These are phyloP conservation scores for Graphilbum sp. DNA, from an alignment of 2,329 filamentous ascomycete genomes.

Conservation along the genomic window DNA sequence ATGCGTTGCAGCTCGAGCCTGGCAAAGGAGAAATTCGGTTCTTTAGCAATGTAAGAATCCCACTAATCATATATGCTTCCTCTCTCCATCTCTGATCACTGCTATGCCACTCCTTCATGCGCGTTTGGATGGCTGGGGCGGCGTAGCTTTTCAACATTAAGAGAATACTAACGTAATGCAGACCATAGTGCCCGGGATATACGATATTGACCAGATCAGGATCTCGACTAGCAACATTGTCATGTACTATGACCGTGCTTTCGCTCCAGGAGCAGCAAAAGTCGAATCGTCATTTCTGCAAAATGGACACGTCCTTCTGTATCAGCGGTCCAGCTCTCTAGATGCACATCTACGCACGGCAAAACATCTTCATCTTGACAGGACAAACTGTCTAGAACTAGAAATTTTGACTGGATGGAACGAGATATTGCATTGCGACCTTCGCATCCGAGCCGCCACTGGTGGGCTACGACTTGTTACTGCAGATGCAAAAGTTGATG, in stretches of 20 bases:
- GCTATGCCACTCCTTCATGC: too few species aligned
- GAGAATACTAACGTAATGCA: too few species aligned
- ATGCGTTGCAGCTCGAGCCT: constrained; percentile 30
- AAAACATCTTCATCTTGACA: constrained; percentile 62
- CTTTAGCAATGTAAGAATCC: constrained; percentile 26
- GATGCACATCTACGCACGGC: constrained; percentile 51
- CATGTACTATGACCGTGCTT: constrained; percentile 47
- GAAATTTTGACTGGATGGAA: constrained; percentile 62
- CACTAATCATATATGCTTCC: neutral
- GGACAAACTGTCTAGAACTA: constrained; percentile 61
- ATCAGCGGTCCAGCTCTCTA: constrained; percentile 52
- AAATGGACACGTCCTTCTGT: constrained; percentile 51
- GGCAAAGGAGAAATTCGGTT: constrained; percentile 33
- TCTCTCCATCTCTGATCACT: too few species aligned
- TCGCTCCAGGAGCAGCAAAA: neutral
- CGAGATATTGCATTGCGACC: constrained; percentile 38
- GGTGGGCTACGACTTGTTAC: constrained; percentile 49
- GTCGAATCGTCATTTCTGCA: constrained; percentile 28
- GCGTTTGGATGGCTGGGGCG: too few species aligned
- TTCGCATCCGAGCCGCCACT: constrained; percentile 47
- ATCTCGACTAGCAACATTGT: constrained; percentile 46
- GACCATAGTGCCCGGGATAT: constrained; percentile 55
- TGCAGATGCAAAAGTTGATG: constrained; percentile 36
- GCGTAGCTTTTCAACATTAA: too few species aligned
- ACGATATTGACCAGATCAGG: constrained; percentile 56